Conservation (phyloP, 345 rosid genomes). For the Firmiana major region DNA sequence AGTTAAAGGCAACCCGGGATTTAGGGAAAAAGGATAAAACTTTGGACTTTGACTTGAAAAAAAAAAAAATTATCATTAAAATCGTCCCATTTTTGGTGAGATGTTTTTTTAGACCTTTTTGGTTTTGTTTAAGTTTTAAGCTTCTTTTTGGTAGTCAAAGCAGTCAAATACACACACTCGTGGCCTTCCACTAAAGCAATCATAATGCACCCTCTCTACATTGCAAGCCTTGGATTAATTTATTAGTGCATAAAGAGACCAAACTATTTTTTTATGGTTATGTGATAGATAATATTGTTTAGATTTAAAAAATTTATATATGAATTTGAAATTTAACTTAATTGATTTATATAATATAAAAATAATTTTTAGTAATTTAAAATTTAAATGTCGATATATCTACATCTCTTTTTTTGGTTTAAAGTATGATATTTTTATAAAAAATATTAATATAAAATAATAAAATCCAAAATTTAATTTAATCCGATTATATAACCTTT, state of each 20-base stretch:
- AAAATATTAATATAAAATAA: no score
- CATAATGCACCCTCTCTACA: not conserved
- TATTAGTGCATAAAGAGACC: not conserved
- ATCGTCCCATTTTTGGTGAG: not conserved
- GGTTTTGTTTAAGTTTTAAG: not conserved
- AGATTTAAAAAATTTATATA: not conserved
- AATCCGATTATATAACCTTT: no score
- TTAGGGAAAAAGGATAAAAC: constrained; percentile 47
- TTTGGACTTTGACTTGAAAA: constrained; percentile 64
- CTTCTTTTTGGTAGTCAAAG: constrained; percentile 6
- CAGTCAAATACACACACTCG: constrained; percentile 37
- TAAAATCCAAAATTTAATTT: no score
- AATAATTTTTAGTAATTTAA: no score
- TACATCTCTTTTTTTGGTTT: no score
- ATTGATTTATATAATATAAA: no score
- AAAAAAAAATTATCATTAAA: constrained; percentile 12
- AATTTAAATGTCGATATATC: no score
- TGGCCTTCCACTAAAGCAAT: constrained; percentile 24
- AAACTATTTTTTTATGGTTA: not conserved
- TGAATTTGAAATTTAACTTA: no score
- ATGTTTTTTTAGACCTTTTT: not conserved
- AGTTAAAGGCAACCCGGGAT: constrained; percentile 51
- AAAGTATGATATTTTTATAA: no score
- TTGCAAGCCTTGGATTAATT: not conserved
- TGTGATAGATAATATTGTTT: not conserved